Percentiles rank a stretch among this genome's conserved stretches.
Evolutionary conservation across 305 asterid genomes (phyloP).

Genomic region (Solanum chacoense): DNA sequence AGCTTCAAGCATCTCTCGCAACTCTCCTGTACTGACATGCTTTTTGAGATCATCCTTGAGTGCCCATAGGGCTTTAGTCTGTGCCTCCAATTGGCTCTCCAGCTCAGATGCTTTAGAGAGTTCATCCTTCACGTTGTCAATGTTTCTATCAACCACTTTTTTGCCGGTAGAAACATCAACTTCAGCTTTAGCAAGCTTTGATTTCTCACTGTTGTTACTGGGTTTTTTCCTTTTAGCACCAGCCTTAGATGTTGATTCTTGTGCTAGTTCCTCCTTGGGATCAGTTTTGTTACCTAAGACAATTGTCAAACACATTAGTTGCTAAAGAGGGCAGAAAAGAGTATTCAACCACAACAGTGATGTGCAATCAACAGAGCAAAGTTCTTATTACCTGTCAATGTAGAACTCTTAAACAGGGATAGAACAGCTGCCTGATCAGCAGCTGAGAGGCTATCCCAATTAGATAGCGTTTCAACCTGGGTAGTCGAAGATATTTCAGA

Average conservation of each 20-base stretch:
- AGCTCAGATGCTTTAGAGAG: conserved; percentile 17
- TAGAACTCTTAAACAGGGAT: conserved; percentile 38
- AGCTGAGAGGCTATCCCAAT: conserved; percentile 61
- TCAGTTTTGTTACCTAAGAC: conserved; percentile 31
- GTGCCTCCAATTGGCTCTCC: conserved; percentile 63
- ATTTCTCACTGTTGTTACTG: conserved; percentile 32
- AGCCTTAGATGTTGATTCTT: conserved; percentile 42
- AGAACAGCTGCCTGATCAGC: conserved; percentile 43
- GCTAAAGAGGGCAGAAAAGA: background rate
- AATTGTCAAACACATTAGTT: background rate
- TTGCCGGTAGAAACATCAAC: conserved; percentile 26
- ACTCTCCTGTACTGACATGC: conserved; percentile 63
- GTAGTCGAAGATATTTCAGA: conserved; percentile 36
- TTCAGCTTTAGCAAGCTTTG: conserved; percentile 45
- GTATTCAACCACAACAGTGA: background rate
- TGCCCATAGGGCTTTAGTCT: conserved; percentile 63
- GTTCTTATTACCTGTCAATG: conserved; percentile 33
- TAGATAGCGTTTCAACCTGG: conserved; percentile 50
- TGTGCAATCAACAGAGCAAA: conserved; percentile 4
- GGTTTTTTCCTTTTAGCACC: conserved; percentile 59
- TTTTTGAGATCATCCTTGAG: conserved; percentile 88
- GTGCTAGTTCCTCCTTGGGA: conserved; percentile 23
- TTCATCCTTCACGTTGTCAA: conserved; percentile 18
- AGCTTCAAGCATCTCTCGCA: conserved; percentile 81
- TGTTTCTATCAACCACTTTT: conserved; percentile 14